Evolutionary conservation across 441 rosid genomes (phyloP), one percentile per base, ranked within the genome.

Genomic region (Viola pubescens): DNA sequence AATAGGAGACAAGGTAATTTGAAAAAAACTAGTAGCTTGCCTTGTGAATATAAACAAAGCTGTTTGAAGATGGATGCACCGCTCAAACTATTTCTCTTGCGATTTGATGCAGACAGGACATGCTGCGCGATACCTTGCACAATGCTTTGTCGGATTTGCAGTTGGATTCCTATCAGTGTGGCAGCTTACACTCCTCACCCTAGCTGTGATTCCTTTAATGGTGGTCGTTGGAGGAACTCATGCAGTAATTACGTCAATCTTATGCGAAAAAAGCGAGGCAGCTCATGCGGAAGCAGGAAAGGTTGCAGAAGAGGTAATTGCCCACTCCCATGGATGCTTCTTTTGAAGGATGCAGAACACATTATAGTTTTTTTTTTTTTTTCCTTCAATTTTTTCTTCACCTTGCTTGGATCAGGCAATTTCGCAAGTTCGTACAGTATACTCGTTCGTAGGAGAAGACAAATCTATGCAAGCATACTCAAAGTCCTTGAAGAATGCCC

Each of bases 1-100:
- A 56, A 81, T 91, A 52, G 88, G 96, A 48, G 98, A 91, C 73
- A 91, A 91, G 96, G 98, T 91, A 73, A 9, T 10, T 3, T 9
- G 34, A 26, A 26, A 26, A 26, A 26, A 26, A 26, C 34, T 26
- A 26, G 39, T 38, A 44, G 4, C 53, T 55, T 41, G 1, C 5
- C 4, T 52, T 6, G 6, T 12, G 7, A 43, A 43, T 6, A 1
- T 43, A 43, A 6, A 9, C 46, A 43, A 43, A 1, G 4, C 46
- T 43, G 46, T 2, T 1, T 43, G 46, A 0, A 43, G 46, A 43
- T 6, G 8, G 46, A 43, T 43, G 10, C 1, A 1, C 4, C 10
- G 2, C 46, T 6, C 7, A 43, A 43, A 6, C 2, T 6, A 43
- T 43, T 6, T 6, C 10, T 43, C 7, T 9, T 6, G 46, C 10